phyloP scores from a whole-genome alignment of 2,329 filamentous ascomycete species.

The Rhynchosporium graminicola region DNA sequence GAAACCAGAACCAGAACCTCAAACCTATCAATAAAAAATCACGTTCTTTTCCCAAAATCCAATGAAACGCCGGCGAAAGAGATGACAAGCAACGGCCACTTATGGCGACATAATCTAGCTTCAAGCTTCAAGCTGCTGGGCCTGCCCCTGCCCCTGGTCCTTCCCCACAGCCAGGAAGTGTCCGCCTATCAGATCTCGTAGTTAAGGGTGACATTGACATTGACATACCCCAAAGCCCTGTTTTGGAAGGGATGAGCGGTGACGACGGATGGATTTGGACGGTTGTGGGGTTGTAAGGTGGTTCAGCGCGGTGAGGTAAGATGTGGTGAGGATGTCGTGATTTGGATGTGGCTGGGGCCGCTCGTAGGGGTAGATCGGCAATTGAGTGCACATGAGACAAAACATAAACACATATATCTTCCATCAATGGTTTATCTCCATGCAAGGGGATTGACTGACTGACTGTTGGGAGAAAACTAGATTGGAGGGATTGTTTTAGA shows the following conservation, averaged over 20 bases:
- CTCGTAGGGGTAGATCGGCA: slow-evolving; percentile 1
- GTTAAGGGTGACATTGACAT: background rate
- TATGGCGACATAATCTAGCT: background rate
- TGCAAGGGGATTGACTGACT: no score
- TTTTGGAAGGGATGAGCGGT: slow-evolving; percentile 1
- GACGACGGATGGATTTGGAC: background rate
- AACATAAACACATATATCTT: background rate
- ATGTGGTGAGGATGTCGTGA: slow-evolving; percentile 10
- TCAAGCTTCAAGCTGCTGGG: background rate
- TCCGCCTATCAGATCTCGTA: background rate
- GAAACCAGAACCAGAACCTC: background rate
- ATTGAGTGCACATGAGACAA: background rate
- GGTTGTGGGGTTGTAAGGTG: background rate
- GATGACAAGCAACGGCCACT: slow-evolving; percentile 7
- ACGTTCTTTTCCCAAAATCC: background rate
- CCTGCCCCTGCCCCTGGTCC: background rate
- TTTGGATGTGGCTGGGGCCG: background rate
- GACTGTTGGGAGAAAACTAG: no score
- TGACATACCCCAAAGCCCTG: background rate
- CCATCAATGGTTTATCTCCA: no score
- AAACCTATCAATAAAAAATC: background rate
- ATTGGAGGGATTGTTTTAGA: no score
- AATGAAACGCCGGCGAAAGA: background rate
- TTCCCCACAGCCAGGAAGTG: background rate
- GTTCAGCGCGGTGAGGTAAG: background rate